Base-by-base conservation (phyloP, 495 filamentous ascomycete species). In the Copromyces sp. region DNA sequence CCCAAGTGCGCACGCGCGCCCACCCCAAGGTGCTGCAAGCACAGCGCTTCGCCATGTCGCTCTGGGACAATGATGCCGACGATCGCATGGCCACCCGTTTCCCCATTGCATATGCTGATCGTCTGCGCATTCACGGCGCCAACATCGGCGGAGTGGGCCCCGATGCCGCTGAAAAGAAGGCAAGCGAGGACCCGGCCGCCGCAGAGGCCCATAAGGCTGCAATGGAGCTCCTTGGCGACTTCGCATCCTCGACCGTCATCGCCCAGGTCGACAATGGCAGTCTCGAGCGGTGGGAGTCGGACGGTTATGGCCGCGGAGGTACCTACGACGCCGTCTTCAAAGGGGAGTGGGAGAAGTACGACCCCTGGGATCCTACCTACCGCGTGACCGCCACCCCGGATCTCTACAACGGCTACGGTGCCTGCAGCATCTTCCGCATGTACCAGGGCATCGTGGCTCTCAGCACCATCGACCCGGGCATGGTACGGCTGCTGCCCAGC, bases 381-480 rank as follows among this genome's bases (percentile, higher is more conserved):
- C 87, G 94, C 61, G 81, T 96, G 32, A 86, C 83, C 16, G 93
- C 91, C 7, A 88, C 88, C 20, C 89, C 89, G 72, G 94, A 98
- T 73, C 78, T 97, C 53, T 97, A 98, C 82, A 90, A 96, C 76
- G 93, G 94, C 40, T 89, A 93, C 11, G 93, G 94, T 5, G 90
- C 91, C 2, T 97, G 94, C 82, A 91, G 88, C 24, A 93, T 95
- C 87, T 91, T 95, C 84, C 88, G 94, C 17, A 93, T 97, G 86
- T 95, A 91, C 82, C 93, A 97, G 77, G 94, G 93, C 37, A 93
- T 94, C 86, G 85, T 97, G 16, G 89, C 91, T n/a, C 88, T 97
- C 83, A 94, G 90, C 35, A 84, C 87, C 59, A 93, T 92, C 9
- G 90, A 88, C 7, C 91, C 93, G 0, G 94, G 94, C 14, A 92